Percentiles rank a stretch among this genome's conserved stretches.
These are phyloP conservation scores for Globisporangium viniferum DNA, from an alignment of 352 stramenopile genomes.

Conservation along the genomic window DNA sequence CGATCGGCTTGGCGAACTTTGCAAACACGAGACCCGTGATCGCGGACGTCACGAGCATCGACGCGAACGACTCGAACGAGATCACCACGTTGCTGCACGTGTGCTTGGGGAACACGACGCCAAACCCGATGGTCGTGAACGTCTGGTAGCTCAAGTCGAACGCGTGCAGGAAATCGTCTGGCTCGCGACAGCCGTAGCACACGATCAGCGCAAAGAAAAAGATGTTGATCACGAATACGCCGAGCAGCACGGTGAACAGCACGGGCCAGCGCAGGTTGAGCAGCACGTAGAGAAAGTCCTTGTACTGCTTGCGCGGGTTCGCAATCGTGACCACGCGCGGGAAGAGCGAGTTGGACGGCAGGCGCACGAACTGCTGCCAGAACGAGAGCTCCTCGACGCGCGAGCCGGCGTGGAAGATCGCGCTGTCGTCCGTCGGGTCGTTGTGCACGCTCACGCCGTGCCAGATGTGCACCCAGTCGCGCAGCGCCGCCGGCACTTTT, in stretches of 20 bases:
- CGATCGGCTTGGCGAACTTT: conserved; percentile 77
- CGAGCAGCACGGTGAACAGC: conserved; percentile 55
- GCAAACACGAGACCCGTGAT: conserved; percentile 81
- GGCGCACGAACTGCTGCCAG: conserved; percentile 66
- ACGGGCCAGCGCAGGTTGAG: conserved; percentile 82
- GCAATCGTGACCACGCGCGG: conserved; percentile 47
- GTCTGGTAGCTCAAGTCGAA: conserved; percentile 84
- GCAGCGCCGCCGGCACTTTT: conserved; percentile 51
- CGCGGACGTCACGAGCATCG: conserved; percentile 77
- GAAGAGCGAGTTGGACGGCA: conserved; percentile 74
- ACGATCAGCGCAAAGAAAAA: conserved; percentile 53
- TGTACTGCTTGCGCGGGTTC: conserved; percentile 73
- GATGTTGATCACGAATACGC: conserved; percentile 62
- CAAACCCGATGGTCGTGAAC: conserved; percentile 84
- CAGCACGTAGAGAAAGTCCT: conserved; percentile 82
- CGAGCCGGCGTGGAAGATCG: conserved; percentile 71
- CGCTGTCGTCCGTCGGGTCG: conserved; percentile 21
- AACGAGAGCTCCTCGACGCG: conserved; percentile 59
- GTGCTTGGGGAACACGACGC: conserved; percentile 60
- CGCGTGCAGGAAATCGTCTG: conserved; percentile 46
- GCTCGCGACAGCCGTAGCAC: conserved; percentile 51
- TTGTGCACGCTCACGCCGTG: conserved; percentile 71
- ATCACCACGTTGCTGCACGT: conserved; percentile 73
- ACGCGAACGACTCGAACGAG: conserved; percentile 73
- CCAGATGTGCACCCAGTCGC: conserved; percentile 82